These are phyloP conservation scores for Yamadazyma ubonensis DNA, from an alignment of 805 yeast species.

Conservation along the genomic window DNA sequence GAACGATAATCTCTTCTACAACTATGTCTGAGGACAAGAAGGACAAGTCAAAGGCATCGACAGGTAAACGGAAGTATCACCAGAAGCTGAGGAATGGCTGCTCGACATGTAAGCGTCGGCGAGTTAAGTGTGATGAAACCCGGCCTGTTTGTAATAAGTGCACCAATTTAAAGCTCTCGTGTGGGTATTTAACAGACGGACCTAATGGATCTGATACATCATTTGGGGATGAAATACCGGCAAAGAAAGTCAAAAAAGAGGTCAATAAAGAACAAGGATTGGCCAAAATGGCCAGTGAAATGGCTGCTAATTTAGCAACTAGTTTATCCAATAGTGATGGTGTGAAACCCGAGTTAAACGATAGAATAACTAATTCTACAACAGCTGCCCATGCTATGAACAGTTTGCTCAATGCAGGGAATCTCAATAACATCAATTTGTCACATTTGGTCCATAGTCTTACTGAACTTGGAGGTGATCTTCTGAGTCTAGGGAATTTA, in stretches of 20 bases:
- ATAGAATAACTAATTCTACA: no score
- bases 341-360: no score
- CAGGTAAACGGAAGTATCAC: conserved; percentile 83
- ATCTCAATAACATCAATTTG: conserved; percentile 41
- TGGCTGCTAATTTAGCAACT: no score
- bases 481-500: conserved; percentile 34
- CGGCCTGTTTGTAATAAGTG: conserved; percentile 82
- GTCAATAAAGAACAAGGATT: not conserved
- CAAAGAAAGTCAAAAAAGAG: not conserved
- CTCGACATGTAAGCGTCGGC: conserved; percentile 79
- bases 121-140: conserved; percentile 91
- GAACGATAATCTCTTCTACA: conserved; percentile 5
- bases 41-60: conserved; percentile 26
- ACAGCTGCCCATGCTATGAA: conserved; percentile 3
- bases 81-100: conserved; percentile 89
- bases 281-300: not conserved
- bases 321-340: no score
- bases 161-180: conserved; percentile 70
- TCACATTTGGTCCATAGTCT: conserved; percentile 43
- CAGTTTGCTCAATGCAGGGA: conserved; percentile 34
- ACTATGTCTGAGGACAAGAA: conserved; percentile 4
- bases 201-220: conserved; percentile 12
- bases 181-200: conserved; percentile 51
- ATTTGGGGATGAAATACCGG: not conserved
- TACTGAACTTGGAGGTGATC: conserved; percentile 34